Evolutionary conservation across 2,329 filamentous ascomycete species (phyloP).

Genomic region (Monilinia aucupariae): DNA sequence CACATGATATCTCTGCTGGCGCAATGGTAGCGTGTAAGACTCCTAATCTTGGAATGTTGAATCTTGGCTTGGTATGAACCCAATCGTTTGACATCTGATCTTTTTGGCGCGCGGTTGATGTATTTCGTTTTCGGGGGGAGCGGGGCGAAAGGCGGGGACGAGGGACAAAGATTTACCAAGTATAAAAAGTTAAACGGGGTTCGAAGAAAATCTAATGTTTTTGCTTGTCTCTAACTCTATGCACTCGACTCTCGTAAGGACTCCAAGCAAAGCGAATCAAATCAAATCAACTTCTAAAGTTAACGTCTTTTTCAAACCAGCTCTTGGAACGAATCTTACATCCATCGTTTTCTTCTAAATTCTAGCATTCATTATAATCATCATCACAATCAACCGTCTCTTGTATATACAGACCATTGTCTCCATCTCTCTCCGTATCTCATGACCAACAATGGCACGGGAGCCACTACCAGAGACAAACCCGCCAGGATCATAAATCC

Average conservation of each 20-base stretch:
- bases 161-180: no score
- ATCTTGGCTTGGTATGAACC: background rate
- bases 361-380: background rate
- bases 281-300: background rate
- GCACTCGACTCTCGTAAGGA: no score
- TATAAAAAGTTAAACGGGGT: no score
- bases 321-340: background rate
- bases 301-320: background rate
- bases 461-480: conserved; percentile 41
- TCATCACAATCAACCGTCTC: conserved; percentile 1
- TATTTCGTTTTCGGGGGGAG: no score
- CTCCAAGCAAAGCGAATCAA: no score
- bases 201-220: no score
- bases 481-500: conserved; percentile 33
- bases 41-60: conserved; percentile 15
- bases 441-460: conserved; percentile 47
- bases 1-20: conserved; percentile 13
- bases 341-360: background rate
- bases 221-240: no score
- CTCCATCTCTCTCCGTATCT: conserved; percentile 40
- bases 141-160: no score
- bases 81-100: background rate
- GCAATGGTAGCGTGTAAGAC: conserved; percentile 15
- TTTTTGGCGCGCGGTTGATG: no score
- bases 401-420: conserved; percentile 5